Evolutionary conservation across 108 stramenopile genomes (phyloP).

Genomic region (Nannochloropsis gaditana): DNA sequence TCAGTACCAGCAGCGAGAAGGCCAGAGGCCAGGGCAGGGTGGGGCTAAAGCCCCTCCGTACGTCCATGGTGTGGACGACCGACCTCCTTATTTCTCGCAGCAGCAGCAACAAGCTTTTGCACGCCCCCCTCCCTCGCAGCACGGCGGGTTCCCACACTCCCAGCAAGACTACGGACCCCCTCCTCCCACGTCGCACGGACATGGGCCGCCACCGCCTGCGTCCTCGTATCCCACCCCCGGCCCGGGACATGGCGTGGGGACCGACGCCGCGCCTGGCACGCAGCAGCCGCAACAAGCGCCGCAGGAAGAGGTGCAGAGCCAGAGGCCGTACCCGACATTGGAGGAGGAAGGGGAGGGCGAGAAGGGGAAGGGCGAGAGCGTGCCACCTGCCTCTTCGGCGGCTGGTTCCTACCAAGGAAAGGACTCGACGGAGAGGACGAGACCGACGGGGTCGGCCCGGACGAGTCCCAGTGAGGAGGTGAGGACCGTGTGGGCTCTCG

Average conservation of each 20-base stretch:
- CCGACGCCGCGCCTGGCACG: not conserved
- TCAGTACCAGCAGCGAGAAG: not conserved
- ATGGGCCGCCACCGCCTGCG: too few species aligned
- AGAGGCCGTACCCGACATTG: not conserved
- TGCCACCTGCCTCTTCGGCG: too few species aligned
- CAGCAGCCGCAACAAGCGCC: not conserved
- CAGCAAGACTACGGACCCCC: not conserved
- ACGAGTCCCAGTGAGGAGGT: not conserved
- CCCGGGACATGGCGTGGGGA: not conserved
- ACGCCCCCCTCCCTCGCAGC: not conserved
- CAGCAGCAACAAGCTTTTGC: not conserved
- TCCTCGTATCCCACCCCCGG: too few species aligned
- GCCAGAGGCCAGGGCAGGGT: too few species aligned
- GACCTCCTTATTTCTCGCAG: not conserved
- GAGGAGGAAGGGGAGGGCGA: not conserved
- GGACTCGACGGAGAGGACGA: too few species aligned
- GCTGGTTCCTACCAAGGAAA: too few species aligned
- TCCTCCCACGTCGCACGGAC: not conserved
- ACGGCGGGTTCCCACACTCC: not conserved
- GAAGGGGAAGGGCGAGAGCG: not conserved
- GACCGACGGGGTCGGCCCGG: not conserved
- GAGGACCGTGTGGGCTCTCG: not conserved
- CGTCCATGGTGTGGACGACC: not conserved
- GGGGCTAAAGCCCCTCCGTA: too few species aligned
- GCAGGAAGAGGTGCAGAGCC: not conserved